Conservation (phyloP, 192 early-diverging fungal genomes). For the Coemansia sp. region DNA sequence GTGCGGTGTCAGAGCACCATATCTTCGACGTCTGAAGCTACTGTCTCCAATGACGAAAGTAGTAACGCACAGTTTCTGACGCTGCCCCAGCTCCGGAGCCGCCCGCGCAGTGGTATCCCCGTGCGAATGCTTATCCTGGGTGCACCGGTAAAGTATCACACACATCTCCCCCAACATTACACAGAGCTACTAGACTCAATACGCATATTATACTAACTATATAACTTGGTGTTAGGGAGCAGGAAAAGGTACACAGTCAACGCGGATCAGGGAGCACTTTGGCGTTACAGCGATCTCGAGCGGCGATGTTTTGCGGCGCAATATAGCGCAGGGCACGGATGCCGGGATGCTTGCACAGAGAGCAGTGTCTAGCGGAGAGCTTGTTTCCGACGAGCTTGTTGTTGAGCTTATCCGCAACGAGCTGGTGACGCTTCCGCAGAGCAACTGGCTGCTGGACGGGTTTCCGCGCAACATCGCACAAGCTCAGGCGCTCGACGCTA, state of each 20-base stretch:
- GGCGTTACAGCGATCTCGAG: slow-evolving; percentile 74
- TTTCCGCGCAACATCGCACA: slow-evolving; percentile 89
- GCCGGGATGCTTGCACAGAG: slow-evolving; percentile 61
- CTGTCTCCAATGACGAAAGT: slow-evolving; percentile 2
- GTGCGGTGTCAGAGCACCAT: slow-evolving; percentile 24
- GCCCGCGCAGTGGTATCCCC: slow-evolving; percentile 48
- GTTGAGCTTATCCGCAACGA: slow-evolving; percentile 49
- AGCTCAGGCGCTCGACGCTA: slow-evolving; percentile 68
- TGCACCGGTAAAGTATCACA: slow-evolving; percentile 63
- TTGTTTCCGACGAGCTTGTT: slow-evolving; percentile 49
- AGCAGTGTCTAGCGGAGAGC: slow-evolving; percentile 44
- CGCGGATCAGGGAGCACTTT: slow-evolving; percentile 71
- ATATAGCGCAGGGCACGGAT: slow-evolving; percentile 70
- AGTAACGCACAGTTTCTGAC: background rate
- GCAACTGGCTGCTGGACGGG: slow-evolving; percentile 85
- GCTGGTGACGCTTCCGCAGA: slow-evolving; percentile 32
- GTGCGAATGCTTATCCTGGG: slow-evolving; percentile 73
- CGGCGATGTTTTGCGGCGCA: slow-evolving; percentile 84
- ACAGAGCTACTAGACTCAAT: background rate
- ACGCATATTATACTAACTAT: background rate
- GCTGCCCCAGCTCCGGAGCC: slow-evolving; percentile 19
- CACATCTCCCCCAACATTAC: background rate
- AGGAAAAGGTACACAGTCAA: slow-evolving; percentile 92
- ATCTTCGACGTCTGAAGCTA: slow-evolving; percentile 14
- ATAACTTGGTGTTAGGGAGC: slow-evolving; percentile 62